These are phyloP conservation scores for Vicia faba DNA, from an alignment of 306 rosid genomes.

Conservation along the genomic window DNA sequence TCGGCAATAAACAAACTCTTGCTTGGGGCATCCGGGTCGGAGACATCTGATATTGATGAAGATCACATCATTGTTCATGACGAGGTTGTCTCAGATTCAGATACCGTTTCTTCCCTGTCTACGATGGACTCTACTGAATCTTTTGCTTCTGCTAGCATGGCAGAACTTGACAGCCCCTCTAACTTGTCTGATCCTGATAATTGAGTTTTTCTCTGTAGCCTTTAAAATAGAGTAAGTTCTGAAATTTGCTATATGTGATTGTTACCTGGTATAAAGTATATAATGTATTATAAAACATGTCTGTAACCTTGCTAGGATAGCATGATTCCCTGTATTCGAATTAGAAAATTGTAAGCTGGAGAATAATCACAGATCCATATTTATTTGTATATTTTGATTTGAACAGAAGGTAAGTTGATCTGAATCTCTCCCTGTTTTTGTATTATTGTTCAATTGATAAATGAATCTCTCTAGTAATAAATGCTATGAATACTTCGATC, in stretches of 20 bases:
- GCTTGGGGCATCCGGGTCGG: conserved; percentile 75
- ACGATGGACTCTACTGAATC: conserved; percentile 69
- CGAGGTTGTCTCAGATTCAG: conserved; percentile 63
- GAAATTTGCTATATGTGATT: conserved; percentile 20
- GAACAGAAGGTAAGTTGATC: conserved; percentile 4
- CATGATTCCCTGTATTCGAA: conserved; percentile 17
- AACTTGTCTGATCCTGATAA: conserved; percentile 63
- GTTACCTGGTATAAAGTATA: conserved; percentile 3
- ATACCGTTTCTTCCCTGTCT: conserved; percentile 77
- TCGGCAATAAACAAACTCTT: conserved; percentile 78
- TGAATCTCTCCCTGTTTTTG: neutral
- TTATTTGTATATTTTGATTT: conserved; percentile 17
- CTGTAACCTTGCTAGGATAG: conserved; percentile 26
- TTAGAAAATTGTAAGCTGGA: conserved; percentile 4
- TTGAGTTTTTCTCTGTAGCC: conserved; percentile 29
- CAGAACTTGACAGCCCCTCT: conserved; percentile 84
- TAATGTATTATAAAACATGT: conserved; percentile 29
- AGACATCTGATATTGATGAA: conserved; percentile 72
- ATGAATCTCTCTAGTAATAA: neutral
- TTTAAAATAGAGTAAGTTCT: conserved; percentile 29
- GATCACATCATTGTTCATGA: conserved; percentile 65
- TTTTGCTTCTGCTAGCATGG: conserved; percentile 95
- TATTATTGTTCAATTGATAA: conserved; percentile 8
- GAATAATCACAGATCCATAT: conserved; percentile 3
- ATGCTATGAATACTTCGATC: neutral